phyloP scores from a whole-genome alignment of 2,329 filamentous ascomycete genomes.

The Aureobasidium melanogenum region DNA sequence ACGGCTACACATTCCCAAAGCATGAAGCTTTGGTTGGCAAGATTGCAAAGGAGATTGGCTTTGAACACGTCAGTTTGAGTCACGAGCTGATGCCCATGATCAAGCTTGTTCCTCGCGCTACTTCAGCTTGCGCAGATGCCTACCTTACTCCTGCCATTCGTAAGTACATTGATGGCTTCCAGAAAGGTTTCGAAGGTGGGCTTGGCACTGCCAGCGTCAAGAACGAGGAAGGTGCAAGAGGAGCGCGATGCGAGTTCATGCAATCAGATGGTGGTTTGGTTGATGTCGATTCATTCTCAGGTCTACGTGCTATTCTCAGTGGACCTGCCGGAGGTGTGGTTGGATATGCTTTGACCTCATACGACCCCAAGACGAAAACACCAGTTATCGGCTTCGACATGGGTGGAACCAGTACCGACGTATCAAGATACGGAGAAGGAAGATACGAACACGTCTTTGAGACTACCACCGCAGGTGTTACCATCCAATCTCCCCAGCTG shows the following conservation, averaged over 20 bases:
- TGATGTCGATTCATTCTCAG: constrained; percentile 60
- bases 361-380: constrained; percentile 70
- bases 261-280: constrained; percentile 69
- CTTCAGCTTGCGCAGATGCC: constrained; percentile 69
- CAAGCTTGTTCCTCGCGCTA: constrained; percentile 66
- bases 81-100: constrained; percentile 85
- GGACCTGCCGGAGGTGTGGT: constrained; percentile 91
- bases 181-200: constrained; percentile 70
- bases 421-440: constrained; percentile 70
- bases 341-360: constrained; percentile 84
- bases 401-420: constrained; percentile 88
- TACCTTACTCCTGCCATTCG: constrained; percentile 73
- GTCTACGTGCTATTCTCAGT: constrained; percentile 74
- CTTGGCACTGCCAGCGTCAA: constrained; percentile 69
- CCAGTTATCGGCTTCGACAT: constrained; percentile 95
- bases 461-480: constrained; percentile 87
- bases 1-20: constrained; percentile 81
- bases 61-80: constrained; percentile 71
- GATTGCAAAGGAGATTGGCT: constrained; percentile 72
- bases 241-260: constrained; percentile 89
- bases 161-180: constrained; percentile 69
- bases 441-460: constrained; percentile 91
- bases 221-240: constrained; percentile 53
- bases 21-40: constrained; percentile 73
- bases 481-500: constrained; percentile 83